Evolutionary conservation across 2,329 filamentous ascomycete species (phyloP).

Genomic region (Penicillium sp.): DNA sequence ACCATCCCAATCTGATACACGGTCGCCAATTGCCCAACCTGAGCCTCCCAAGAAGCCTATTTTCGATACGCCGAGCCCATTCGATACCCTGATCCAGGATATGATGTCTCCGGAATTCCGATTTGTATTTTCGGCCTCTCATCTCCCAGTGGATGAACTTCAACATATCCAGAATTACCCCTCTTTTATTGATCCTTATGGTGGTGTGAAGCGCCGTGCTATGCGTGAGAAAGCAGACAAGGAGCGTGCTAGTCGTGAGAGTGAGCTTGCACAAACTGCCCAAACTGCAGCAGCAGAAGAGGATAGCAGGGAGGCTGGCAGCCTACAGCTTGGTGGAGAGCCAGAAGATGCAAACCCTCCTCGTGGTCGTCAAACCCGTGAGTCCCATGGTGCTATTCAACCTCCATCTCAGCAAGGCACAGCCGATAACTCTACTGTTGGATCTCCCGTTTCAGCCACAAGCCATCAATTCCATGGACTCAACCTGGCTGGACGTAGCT

Average conservation of each 20-base stretch:
- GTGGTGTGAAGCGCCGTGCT: conserved; percentile 76
- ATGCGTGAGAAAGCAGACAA: conserved; percentile 72
- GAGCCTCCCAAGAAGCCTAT: conserved; percentile 16
- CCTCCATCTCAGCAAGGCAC: conserved; percentile 71
- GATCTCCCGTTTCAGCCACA: conserved; percentile 41
- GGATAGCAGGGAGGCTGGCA: conserved; percentile 78
- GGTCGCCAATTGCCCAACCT: conserved; percentile 22
- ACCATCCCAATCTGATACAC: conserved; percentile 23
- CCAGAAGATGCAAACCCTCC: conserved; percentile 72
- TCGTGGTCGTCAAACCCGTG: conserved; percentile 50
- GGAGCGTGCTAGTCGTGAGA: conserved; percentile 55
- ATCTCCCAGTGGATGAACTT: conserved; percentile 49
- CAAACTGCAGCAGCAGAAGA: conserved; percentile 59
- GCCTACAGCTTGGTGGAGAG: conserved; percentile 86
- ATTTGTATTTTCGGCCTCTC: conserved; percentile 54
- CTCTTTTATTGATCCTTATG: conserved; percentile 77
- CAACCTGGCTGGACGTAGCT: conserved; percentile 66
- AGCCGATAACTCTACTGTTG: conserved; percentile 42
- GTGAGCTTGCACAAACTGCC: conserved; percentile 52
- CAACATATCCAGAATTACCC: conserved; percentile 61
- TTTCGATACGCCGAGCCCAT: conserved; percentile 20
- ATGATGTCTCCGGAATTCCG: conserved; percentile 52
- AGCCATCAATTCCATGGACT: conserved; percentile 53
- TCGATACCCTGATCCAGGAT: conserved; percentile 46
- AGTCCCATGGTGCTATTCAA: conserved; percentile 67